A percentile compares a stretch with the other conserved stretches of the same genome.
Evolutionary conservation across 306 rosid genomes (phyloP).

Genomic region (Cucurbita maxima): DNA sequence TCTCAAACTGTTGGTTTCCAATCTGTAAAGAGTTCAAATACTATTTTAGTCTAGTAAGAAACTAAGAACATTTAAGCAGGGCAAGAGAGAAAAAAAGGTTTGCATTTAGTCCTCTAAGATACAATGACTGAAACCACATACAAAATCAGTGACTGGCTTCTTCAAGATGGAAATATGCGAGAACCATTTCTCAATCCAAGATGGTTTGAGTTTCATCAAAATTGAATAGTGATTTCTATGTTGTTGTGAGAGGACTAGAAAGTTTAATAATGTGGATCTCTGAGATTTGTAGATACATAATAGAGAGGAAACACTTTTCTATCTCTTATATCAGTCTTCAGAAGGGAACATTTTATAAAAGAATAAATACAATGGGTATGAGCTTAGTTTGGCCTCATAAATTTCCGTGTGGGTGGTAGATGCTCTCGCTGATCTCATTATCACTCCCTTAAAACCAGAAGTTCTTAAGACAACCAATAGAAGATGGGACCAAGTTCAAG

Average conservation of each 20-base stretch:
- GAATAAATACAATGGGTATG: neutral
- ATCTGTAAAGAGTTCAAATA: conserved; percentile 21
- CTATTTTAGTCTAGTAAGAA: neutral
- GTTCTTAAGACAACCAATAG: neutral
- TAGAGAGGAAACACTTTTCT: neutral
- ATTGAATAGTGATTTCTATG: neutral
- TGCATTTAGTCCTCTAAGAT: neutral
- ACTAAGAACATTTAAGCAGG: neutral
- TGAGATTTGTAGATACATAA: neutral
- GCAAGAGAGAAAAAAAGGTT: neutral
- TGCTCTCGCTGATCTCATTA: neutral
- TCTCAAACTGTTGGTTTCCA: conserved; percentile 39
- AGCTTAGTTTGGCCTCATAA: neutral
- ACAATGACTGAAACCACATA: neutral
- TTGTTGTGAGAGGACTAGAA: neutral
- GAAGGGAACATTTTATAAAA: neutral
- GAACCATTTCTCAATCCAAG: neutral
- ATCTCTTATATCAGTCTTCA: neutral
- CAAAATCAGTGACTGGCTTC: neutral
- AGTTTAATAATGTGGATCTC: neutral
- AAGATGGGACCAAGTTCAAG: neutral
- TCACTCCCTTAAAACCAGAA: neutral
- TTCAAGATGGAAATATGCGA: neutral
- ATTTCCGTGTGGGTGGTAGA: neutral
- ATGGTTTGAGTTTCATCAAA: neutral